Percentiles rank a stretch among this genome's conserved stretches.
phyloP scores from a whole-genome alignment of 2,329 filamentous ascomycete species.

The Calcarisporium arbuscula region DNA sequence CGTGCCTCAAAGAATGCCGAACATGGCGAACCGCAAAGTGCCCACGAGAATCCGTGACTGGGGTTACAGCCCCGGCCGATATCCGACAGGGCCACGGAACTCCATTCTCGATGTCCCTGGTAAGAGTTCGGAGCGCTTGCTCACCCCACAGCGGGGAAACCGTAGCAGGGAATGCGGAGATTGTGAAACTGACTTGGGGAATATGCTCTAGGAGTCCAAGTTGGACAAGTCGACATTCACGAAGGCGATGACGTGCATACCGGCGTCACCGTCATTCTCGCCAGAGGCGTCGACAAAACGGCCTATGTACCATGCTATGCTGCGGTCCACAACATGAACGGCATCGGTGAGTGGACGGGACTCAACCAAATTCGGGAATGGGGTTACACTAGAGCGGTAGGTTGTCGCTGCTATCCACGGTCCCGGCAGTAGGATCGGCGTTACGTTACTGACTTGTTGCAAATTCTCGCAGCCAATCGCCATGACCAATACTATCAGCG shows the following conservation, averaged over 20 bases:
- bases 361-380: slow-evolving; percentile 1
- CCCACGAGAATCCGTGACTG: slow-evolving; percentile 3
- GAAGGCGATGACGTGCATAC: slow-evolving; percentile 1
- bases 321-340: slow-evolving; percentile 1
- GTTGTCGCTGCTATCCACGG: no score
- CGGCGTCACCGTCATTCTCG: slow-evolving; percentile 1
- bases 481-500: neutral
- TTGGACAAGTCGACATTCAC: neutral
- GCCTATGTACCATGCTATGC: neutral
- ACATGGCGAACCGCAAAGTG: no score
- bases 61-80: slow-evolving; percentile 1
- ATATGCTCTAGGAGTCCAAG: slow-evolving; percentile 1
- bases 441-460: no score
- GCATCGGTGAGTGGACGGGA: slow-evolving; percentile 1
- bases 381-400: neutral
- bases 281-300: neutral
- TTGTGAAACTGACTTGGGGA: neutral
- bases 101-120: slow-evolving; percentile 2
- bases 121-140: no score
- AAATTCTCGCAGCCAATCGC: no score
- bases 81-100: slow-evolving; percentile 1
- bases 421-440: no score
- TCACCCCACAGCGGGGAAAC: no score
- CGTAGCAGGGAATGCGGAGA: neutral
- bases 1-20: no score